Base-by-base conservation (phyloP, 495 filamentous ascomycete species). In the Parathielavia appendiculata region DNA sequence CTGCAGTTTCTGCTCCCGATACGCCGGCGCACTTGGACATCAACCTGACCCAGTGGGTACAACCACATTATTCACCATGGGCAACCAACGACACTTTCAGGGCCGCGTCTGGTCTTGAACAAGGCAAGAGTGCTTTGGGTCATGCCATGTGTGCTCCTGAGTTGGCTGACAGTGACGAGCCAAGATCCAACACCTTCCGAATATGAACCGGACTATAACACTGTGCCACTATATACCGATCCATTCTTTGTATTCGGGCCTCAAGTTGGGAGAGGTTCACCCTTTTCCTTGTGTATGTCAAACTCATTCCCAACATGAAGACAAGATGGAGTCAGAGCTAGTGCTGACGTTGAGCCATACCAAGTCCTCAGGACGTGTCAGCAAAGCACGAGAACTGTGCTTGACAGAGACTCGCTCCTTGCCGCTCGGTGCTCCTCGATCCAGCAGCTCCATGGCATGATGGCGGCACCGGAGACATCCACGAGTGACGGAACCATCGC, bases 331-430 rank as follows among this genome's bases (percentile, higher is more conserved):
- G 12, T 23, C 2, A 13, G 30, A 19, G 2, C 4, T 20, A n/a
- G 16, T 12, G 39, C 23, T 51, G 23, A 44, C 47, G 6, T 14
- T 9, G 23, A 19, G 11, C 5, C 22, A 41, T 32, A 16, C 4
- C 44, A 30, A 63, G 60, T 55, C 55, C n/a, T 40, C 19, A 51
- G 45, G 20, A 54, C 45, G 30, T 58, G 45, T 51, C 26, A 50
- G 20, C 55, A 53, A n/a, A 40, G 30, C 26, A 14, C 39, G 23
- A 13, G 11, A 17, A 17, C 26, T 1, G 22, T 8, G 6, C 12
- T 47, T 0, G 35, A 56, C 40, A 20, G 49, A 14, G 41, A 44
- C 2, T 32, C n/a, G 0, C 19, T 59, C 14, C 46, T 59, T n/a
- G 32, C 40, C 0, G 53, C 56, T 1, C 43, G 57, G 12, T 34